Percentiles rank a stretch among this genome's conserved stretches.
phyloP scores from a whole-genome alignment of 805 yeast genomes.

The Starmerella khaoyaiensis region DNA sequence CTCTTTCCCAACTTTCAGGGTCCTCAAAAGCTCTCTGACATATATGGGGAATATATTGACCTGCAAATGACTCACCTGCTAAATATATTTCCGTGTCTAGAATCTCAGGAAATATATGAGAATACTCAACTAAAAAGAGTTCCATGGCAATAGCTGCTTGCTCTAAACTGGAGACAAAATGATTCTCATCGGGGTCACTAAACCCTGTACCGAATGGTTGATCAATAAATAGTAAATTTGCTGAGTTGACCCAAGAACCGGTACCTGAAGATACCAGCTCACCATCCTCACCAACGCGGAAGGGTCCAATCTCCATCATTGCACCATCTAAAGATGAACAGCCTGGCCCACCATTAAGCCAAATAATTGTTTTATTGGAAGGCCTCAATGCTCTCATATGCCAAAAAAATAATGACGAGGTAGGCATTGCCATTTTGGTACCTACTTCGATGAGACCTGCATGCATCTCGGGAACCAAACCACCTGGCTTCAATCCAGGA shows the following conservation, averaged over 20 bases:
- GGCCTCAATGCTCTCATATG: slow-evolving; percentile 34
- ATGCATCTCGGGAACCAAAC: slow-evolving; percentile 33
- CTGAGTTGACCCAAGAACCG: slow-evolving; percentile 75
- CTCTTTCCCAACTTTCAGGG: slow-evolving; percentile 9
- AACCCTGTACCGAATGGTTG: slow-evolving; percentile 95
- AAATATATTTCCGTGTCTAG: slow-evolving; percentile 48
- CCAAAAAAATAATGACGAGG: slow-evolving; percentile 55
- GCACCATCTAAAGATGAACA: slow-evolving; percentile 98
- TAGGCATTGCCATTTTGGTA: slow-evolving; percentile 36
- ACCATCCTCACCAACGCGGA: slow-evolving; percentile 40
- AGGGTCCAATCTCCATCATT: slow-evolving; percentile 81
- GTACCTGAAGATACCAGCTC: slow-evolving; percentile 37
- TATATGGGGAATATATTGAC: slow-evolving; percentile 87
- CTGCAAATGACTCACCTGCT: slow-evolving; percentile 96
- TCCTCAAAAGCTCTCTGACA: slow-evolving; percentile 47
- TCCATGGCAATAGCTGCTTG: slow-evolving; percentile 52
- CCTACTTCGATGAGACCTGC: slow-evolving; percentile 50
- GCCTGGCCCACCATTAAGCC: slow-evolving; percentile 98
- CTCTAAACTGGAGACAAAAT: slow-evolving; percentile 30
- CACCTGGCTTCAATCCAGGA: slow-evolving; percentile 25
- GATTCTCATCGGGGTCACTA: slow-evolving; percentile 41
- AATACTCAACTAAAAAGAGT: slow-evolving; percentile 53
- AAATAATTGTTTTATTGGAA: slow-evolving; percentile 36
- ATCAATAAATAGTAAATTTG: slow-evolving; percentile 75
- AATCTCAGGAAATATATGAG: slow-evolving; percentile 62